A percentile compares a stretch with the other conserved stretches of the same genome.
Evolutionary conservation across 2,329 filamentous ascomycete genomes (phyloP).

Genomic region (Trichoderma hamatum): DNA sequence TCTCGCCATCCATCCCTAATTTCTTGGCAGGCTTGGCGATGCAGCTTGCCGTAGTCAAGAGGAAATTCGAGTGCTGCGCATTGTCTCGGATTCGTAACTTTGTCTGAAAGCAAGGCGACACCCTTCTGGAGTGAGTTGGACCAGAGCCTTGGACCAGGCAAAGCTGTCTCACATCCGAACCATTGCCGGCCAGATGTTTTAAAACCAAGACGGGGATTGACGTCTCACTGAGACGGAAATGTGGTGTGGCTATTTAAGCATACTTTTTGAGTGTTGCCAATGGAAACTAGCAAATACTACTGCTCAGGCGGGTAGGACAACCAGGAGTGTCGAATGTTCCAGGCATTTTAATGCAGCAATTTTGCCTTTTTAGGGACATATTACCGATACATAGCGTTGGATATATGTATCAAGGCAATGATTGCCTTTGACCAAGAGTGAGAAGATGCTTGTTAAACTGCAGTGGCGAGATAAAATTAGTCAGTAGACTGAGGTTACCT

Average conservation of each 20-base stretch:
- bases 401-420: background rate
- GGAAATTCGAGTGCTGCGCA: background rate
- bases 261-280: constrained; percentile 16
- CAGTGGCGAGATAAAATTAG: background rate
- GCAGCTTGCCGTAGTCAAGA: background rate
- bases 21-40: constrained; percentile 23
- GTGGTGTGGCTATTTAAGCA: constrained; percentile 22
- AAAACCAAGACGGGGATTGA: background rate
- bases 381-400: background rate
- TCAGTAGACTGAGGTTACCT: background rate
- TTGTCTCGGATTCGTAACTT: constrained; percentile 18
- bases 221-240: background rate
- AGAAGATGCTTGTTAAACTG: background rate
- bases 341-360: background rate
- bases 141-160: background rate
- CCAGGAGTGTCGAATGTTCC: background rate
- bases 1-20: constrained; percentile 13
- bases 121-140: background rate
- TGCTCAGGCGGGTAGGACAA: background rate
- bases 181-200: background rate
- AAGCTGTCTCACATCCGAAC: background rate
- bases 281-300: background rate
- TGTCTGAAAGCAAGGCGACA: background rate
- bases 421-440: background rate
- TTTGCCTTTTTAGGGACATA: background rate